phyloP scores from a whole-genome alignment of 1,139 yeast species.

The Kluyveromyces marxianus region DNA sequence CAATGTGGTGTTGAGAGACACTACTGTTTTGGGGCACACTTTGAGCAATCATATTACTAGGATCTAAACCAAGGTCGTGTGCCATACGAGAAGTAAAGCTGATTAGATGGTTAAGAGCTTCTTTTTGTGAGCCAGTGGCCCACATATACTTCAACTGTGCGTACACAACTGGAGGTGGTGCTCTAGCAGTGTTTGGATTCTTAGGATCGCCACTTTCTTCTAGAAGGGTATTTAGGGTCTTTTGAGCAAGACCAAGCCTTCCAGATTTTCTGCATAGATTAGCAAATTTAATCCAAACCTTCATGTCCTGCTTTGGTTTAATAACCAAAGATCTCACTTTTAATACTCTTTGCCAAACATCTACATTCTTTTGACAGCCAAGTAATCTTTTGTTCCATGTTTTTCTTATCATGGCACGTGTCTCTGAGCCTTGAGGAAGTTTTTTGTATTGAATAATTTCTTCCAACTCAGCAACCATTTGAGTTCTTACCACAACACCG shows the following conservation, averaged over 20 bases:
- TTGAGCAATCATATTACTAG: slow-evolving; percentile 77
- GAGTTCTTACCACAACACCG: slow-evolving; percentile 92
- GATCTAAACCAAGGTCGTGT: slow-evolving; percentile 72
- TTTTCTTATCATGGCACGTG: slow-evolving; percentile 68
- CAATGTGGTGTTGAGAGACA: slow-evolving; percentile 75
- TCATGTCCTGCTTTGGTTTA: slow-evolving; percentile 94
- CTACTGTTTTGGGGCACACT: slow-evolving; percentile 36
- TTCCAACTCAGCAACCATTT: slow-evolving; percentile 93
- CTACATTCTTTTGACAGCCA: slow-evolving; percentile 95
- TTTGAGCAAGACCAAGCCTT: slow-evolving; percentile 84
- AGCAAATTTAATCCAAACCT: slow-evolving; percentile 97
- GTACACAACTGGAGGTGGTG: slow-evolving; percentile 93
- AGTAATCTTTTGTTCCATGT: slow-evolving; percentile 91
- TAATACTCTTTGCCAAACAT: slow-evolving; percentile 95
- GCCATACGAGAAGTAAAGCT: slow-evolving; percentile 92
- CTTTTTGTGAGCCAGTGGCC: slow-evolving; percentile 87
- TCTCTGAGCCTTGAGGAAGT: slow-evolving; percentile 74
- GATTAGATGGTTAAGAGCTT: slow-evolving; percentile 76
- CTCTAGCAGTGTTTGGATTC: slow-evolving; percentile 59
- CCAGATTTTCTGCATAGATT: slow-evolving; percentile 93
- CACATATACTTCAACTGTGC: slow-evolving; percentile 96
- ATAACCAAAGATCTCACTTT: slow-evolving; percentile 90
- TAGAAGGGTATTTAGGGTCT: slow-evolving; percentile 69
- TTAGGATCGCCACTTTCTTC: slow-evolving; percentile 42
- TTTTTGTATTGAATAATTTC: slow-evolving; percentile 87